A percentile compares a stretch with the other conserved stretches of the same genome.
Conservation (phyloP, 1,139 yeast genomes). For the Hansenula anomala region DNA sequence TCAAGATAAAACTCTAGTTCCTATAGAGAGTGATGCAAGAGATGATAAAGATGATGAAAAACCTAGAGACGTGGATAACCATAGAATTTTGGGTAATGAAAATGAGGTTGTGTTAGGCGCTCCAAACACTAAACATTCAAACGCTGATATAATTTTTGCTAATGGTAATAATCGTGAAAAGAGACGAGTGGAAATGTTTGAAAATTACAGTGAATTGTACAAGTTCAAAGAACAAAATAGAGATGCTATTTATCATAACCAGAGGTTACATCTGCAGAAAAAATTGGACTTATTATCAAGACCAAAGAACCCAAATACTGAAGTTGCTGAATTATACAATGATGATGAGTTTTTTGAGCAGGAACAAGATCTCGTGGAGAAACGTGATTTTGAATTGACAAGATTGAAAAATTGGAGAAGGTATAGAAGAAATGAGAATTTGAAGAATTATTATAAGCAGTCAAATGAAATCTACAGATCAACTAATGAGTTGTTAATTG, state of each 20-base stretch:
- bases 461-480: constrained; percentile 22
- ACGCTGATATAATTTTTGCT: constrained; percentile 19
- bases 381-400: constrained; percentile 26
- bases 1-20: no score
- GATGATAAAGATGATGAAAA: background rate
- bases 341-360: constrained; percentile 6
- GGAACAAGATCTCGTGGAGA: constrained; percentile 25
- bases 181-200: constrained; percentile 19
- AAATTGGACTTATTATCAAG: background rate
- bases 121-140: constrained; percentile 3
- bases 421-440: constrained; percentile 22
- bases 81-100: background rate
- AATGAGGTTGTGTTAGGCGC: no score
- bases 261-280: background rate
- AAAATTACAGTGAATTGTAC: constrained; percentile 13
- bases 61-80: background rate
- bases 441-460: constrained; percentile 21
- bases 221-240: constrained; percentile 15
- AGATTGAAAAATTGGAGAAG: constrained; percentile 21
- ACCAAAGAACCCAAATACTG: constrained; percentile 9
- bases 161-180: constrained; percentile 24
- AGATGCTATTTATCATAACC: constrained; percentile 4
- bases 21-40: constrained; percentile 1
- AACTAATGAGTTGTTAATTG: constrained; percentile 22
- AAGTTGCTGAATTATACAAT: no score